These are phyloP conservation scores for Pseudofabraea citricarpa DNA, from an alignment of 2,329 filamentous ascomycete genomes.

Conservation along the genomic window DNA sequence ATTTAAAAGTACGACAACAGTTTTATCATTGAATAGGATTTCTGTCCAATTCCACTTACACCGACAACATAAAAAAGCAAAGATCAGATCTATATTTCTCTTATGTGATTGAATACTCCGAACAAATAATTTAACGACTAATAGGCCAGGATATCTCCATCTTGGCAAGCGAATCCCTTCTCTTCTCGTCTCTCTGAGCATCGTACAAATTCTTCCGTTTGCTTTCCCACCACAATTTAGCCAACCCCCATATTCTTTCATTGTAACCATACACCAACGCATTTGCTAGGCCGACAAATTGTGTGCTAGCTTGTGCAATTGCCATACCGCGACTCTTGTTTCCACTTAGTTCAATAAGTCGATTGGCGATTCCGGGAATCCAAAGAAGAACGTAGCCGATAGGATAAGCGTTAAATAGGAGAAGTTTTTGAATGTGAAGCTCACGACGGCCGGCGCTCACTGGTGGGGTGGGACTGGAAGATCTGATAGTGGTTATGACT, in stretches of 20 bases:
- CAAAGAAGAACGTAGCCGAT: constrained; percentile 33
- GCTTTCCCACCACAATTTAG: constrained; percentile 5
- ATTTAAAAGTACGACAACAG: no score
- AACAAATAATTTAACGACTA: no score
- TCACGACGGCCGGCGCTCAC: not conserved
- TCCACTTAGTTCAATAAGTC: constrained; percentile 27
- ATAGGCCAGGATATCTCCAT: no score
- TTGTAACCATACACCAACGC: constrained; percentile 35
- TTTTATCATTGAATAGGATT: no score
- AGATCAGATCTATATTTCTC: no score
- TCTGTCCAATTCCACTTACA: no score
- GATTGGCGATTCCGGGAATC: constrained; percentile 30
- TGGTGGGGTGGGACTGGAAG: not conserved
- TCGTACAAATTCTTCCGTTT: not conserved
- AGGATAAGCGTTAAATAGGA: constrained; percentile 34
- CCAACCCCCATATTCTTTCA: constrained; percentile 14
- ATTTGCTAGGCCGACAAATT: constrained; percentile 33
- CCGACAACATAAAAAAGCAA: no score
- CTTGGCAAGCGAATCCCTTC: no score
- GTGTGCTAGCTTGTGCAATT: constrained; percentile 30
- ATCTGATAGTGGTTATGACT: not conserved
- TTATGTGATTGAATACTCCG: no score
- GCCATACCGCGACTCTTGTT: constrained; percentile 23
- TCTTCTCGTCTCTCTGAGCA: not conserved
- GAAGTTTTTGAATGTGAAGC: constrained; percentile 20